Percentiles rank a stretch among this genome's conserved stretches.
These are phyloP conservation scores for Tolypocladium sp. DNA, from an alignment of 2,329 filamentous ascomycete species.

Conservation along the genomic window DNA sequence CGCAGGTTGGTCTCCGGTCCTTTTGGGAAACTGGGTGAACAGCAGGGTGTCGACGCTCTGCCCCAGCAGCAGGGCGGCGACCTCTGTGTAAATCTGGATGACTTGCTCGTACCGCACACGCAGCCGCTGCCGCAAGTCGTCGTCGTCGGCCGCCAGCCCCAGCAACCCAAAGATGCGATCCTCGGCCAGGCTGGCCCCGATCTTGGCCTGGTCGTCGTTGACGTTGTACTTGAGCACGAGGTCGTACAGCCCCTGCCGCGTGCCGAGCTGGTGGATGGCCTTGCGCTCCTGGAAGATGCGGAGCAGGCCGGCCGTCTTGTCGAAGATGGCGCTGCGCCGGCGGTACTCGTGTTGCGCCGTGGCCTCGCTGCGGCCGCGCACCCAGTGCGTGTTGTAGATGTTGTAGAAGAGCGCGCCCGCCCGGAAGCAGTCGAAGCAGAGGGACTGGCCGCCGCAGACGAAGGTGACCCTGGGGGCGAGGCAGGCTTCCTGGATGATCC, in stretches of 20 bases:
- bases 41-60: constrained; percentile 17
- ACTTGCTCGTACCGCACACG: constrained; percentile 7
- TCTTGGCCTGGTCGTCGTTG: constrained; percentile 11
- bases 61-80: constrained; percentile 11
- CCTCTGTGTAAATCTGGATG: constrained; percentile 9
- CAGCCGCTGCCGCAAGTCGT: constrained; percentile 5
- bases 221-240: constrained; percentile 20
- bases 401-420: constrained; percentile 16
- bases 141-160: constrained; percentile 15
- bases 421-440: constrained; percentile 18
- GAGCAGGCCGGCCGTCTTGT: constrained; percentile 8
- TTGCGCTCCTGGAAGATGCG: constrained; percentile 21
- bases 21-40: constrained; percentile 18
- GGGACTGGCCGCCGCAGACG: constrained; percentile 14
- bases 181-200: constrained; percentile 15
- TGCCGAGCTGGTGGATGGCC: constrained; percentile 13
- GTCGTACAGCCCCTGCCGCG: constrained; percentile 13
- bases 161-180: constrained; percentile 22
- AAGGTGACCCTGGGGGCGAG: constrained; percentile 14
- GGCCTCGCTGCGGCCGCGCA: constrained; percentile 2
- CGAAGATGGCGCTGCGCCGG: constrained; percentile 11
- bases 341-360: constrained; percentile 7
- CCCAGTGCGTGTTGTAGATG: constrained; percentile 20
- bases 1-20: neutral
- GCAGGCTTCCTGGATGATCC: constrained; percentile 24